Evolutionary conservation across 225 moss, liverwort and hornwort genomes (phyloP).

Genomic region (Lunularia cruciata): DNA sequence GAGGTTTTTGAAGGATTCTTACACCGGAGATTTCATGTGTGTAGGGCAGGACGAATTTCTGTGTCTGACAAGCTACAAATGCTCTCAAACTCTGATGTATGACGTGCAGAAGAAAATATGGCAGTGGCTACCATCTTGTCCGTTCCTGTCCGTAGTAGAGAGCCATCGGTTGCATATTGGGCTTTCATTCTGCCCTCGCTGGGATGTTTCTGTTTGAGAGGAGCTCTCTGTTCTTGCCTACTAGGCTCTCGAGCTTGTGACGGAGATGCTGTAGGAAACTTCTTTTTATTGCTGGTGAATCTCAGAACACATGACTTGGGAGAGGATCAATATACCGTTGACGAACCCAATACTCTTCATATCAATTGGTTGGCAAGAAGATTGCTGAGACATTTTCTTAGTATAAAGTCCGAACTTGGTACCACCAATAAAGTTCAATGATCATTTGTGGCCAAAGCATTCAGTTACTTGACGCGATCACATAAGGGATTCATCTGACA

Average conservation of each 20-base stretch:
- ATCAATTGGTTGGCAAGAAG: too few relatives aligned
- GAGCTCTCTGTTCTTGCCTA: not conserved
- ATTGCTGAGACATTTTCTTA: too few relatives aligned
- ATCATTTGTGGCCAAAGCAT: too few relatives aligned
- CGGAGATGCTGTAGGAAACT: not conserved
- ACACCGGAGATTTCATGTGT: slow-evolving; percentile 31
- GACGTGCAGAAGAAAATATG: slow-evolving; percentile 24
- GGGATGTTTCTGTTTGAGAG: slow-evolving; percentile 24
- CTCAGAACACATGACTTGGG: too few relatives aligned
- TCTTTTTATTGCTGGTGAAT: too few relatives aligned
- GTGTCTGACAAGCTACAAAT: slow-evolving; percentile 32
- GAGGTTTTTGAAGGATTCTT: slow-evolving; percentile 23
- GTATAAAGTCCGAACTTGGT: too few relatives aligned
- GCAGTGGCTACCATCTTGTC: slow-evolving; percentile 36
- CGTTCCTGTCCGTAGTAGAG: slow-evolving; percentile 14
- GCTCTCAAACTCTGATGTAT: slow-evolving; percentile 30
- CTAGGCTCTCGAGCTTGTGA: too few relatives aligned
- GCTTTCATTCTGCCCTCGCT: slow-evolving; percentile 30
- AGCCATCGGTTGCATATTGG: slow-evolving; percentile 35
- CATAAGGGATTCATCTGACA: too few relatives aligned
- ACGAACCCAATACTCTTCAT: too few relatives aligned
- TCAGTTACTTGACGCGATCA: too few relatives aligned
- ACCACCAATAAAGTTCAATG: too few relatives aligned
- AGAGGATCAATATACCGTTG: too few relatives aligned
- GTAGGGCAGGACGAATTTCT: slow-evolving; percentile 32